Conservation (phyloP, 2,329 filamentous ascomycete species). For the Ascochyta pisi region DNA sequence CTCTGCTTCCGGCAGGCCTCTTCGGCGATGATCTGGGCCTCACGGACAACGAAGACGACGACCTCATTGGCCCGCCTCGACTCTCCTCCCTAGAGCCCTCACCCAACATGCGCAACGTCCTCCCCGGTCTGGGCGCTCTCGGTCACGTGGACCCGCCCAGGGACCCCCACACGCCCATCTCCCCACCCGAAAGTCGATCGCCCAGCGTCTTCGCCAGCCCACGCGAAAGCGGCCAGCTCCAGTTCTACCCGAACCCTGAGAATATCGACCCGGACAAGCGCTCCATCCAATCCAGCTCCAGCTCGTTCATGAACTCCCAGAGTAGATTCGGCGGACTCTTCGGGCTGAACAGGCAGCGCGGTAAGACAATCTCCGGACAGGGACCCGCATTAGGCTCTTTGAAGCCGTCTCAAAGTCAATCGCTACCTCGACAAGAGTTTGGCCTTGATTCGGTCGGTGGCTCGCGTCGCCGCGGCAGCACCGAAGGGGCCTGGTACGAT, state of each 20-base stretch:
- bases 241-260: constrained; percentile 49
- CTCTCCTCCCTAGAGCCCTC: constrained; percentile 36
- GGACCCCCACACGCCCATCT: constrained; percentile 54
- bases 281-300: constrained; percentile 57
- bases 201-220: constrained; percentile 58
- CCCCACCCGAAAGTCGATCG: constrained; percentile 50
- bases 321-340: constrained; percentile 67
- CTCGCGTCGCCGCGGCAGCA: constrained; percentile 62
- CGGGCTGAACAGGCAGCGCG: constrained; percentile 64
- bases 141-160: constrained; percentile 43
- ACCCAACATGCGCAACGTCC: constrained; percentile 40
- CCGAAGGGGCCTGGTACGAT: constrained; percentile 64
- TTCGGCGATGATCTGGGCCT: constrained; percentile 68
- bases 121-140: constrained; percentile 52
- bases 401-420: constrained; percentile 77
- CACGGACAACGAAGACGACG: constrained; percentile 42
- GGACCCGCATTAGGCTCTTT: constrained; percentile 72
- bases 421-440: constrained; percentile 68
- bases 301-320: constrained; percentile 58
- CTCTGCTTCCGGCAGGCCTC: constrained; percentile 73
- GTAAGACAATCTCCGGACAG: constrained; percentile 66
- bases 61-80: constrained; percentile 37
- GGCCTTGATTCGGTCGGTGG: constrained; percentile 57
- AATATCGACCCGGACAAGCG: constrained; percentile 54
- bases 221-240: constrained; percentile 54